Base-by-base conservation (phyloP, 768 basidiomycete genomes). In the Sarcodon sp. region DNA sequence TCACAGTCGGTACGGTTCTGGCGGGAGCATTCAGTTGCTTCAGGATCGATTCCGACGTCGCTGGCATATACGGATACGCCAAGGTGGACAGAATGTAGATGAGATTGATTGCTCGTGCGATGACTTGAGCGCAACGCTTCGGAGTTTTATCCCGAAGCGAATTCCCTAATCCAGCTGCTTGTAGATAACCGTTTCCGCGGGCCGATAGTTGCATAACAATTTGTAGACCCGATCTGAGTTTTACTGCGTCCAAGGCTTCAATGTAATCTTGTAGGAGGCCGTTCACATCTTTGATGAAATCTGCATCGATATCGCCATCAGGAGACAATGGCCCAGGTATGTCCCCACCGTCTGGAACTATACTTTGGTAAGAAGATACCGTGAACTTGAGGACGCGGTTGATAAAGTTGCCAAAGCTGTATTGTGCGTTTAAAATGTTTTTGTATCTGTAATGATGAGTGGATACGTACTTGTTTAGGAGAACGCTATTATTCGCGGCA, bases 1-100 rank as follows among this genome's bases (percentile, higher is more conserved):
- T 68, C 7, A 70, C 70, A 48, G 73, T 73, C 1, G 94, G 87
- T 3, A 94, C 81, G 7, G 74, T 69, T 33, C 94, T 81, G 4
- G 84, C 74, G 1, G 91, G 91, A 0, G 91, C 92, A 59, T 96
- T 89, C 53, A 98, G 75, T 59, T 99, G 96, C 15, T 62, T 58
- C 47, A 94, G 72, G 54, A 99, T 92, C 3, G 80, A 71, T 21
- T 77, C 78, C 34, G 85, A 80, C 0, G 88, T 94, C 10, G 81
- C 73, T 36, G 96, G 96, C 92, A 99, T 97, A 80, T 90, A 99
- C 0, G 96, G 94, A 60, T 92, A 84, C 54, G 90, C 65, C 55
- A 96, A 70, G 31, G 80, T 83, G 10, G 89, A 85, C 49, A 99
- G 72, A 35, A 82, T 67, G 62, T 96, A 98, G 62, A 98, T 94